A percentile compares a stretch with the other conserved stretches of the same genome.
Evolutionary conservation across 805 yeast genomes (phyloP).

Genomic region (Ogataea minuta): DNA sequence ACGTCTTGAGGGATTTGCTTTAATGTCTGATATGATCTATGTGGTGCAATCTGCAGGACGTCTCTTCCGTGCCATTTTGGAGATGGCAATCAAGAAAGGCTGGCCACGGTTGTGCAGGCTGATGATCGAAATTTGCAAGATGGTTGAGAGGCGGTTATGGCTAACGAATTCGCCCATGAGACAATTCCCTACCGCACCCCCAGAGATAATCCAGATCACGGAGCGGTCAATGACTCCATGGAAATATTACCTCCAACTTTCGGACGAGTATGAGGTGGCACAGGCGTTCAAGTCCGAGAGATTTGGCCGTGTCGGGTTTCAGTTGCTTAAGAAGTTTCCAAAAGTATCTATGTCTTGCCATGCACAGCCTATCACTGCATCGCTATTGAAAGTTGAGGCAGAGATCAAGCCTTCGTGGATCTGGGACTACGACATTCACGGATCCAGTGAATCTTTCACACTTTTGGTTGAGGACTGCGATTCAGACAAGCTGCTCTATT

Average conservation of each 20-base stretch:
- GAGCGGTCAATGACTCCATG: constrained; percentile 86
- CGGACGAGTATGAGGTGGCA: constrained; percentile 72
- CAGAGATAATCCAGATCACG: constrained; percentile 64
- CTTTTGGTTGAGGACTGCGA: constrained; percentile 79
- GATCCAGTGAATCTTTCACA: constrained; percentile 61
- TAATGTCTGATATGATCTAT: constrained; percentile 90
- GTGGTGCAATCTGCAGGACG: constrained; percentile 93
- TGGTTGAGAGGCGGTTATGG: constrained; percentile 86
- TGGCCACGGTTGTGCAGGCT: constrained; percentile 67
- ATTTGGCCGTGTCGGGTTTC: constrained; percentile 57
- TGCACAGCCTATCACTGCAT: constrained; percentile 75
- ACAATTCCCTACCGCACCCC: constrained; percentile 73
- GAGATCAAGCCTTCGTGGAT: constrained; percentile 70
- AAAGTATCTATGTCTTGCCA: constrained; percentile 54
- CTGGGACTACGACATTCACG: constrained; percentile 72
- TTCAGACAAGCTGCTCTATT: constrained; percentile 69
- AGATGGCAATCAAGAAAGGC: constrained; percentile 63
- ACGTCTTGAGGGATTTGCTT: constrained; percentile 79
- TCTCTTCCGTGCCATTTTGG: constrained; percentile 79
- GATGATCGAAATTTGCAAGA: constrained; percentile 66
- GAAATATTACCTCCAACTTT: constrained; percentile 66
- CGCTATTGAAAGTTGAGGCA: constrained; percentile 61
- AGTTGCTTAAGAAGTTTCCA: constrained; percentile 72
- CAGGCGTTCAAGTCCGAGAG: constrained; percentile 74
- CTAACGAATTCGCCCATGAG: constrained; percentile 78